These are phyloP conservation scores for Coelastrella sp. DNA, from an alignment of 139 green algal genomes.

Conservation along the genomic window DNA sequence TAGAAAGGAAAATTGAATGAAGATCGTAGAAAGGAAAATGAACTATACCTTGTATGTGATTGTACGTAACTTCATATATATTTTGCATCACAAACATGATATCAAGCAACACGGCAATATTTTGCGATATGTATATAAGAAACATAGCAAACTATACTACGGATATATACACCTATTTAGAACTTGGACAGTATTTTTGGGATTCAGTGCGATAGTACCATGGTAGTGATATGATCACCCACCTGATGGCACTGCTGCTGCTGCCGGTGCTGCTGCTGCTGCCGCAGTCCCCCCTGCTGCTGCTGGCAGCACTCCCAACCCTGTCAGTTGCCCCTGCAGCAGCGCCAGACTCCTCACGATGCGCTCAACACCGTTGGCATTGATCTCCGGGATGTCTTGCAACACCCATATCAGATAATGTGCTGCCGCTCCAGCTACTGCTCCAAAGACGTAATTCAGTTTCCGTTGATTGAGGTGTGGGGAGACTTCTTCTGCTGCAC, in stretches of 20 bases:
- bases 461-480: constrained; percentile 54
- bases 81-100: too few relatives aligned
- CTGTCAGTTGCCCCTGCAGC: constrained; percentile 10
- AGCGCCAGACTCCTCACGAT: constrained; percentile 65
- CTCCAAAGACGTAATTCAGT: constrained; percentile 72
- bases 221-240: too few relatives aligned
- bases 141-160: too few relatives aligned
- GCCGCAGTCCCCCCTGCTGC: not conserved
- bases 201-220: too few relatives aligned
- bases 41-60: too few relatives aligned
- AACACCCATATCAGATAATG: constrained; percentile 73
- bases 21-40: too few relatives aligned
- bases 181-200: too few relatives aligned
- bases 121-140: too few relatives aligned
- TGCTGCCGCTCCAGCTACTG: constrained; percentile 55
- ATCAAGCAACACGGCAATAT: too few relatives aligned
- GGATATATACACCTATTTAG: too few relatives aligned
- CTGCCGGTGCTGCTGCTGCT: not conserved
- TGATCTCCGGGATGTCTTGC: constrained; percentile 65
- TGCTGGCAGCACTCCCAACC: not conserved
- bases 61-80: too few relatives aligned
- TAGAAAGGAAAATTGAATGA: too few relatives aligned
- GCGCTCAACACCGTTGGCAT: constrained; percentile 67
- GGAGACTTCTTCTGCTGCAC: constrained; percentile 66
- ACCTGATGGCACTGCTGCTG: not conserved